Conservation (phyloP, 208 protist species). For the Angomonas deanei region DNA sequence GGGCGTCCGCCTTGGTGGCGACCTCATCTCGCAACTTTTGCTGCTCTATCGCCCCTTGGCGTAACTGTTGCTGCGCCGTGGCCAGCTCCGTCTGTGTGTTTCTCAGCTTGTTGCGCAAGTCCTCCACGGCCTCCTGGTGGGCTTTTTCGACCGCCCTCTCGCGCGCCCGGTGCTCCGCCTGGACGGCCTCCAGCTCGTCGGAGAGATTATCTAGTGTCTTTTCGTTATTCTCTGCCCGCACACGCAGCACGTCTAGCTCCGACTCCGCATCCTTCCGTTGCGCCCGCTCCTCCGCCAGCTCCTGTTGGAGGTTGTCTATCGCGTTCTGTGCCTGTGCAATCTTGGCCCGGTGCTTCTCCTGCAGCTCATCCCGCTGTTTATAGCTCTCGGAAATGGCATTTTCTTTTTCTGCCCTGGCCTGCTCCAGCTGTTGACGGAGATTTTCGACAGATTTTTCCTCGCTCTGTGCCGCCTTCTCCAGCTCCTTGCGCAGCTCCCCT, state of each 20-base stretch:
- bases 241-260: constrained; percentile 39
- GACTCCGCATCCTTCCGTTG: constrained; percentile 58
- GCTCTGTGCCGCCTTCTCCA: constrained; percentile 35
- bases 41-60: constrained; percentile 43
- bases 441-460: constrained; percentile 44
- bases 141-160: constrained; percentile 49
- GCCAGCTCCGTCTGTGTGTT: constrained; percentile 31
- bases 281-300: constrained; percentile 46
- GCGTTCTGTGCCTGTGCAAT: constrained; percentile 38
- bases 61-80: constrained; percentile 56
- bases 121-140: constrained; percentile 41
- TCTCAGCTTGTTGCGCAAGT: constrained; percentile 45
- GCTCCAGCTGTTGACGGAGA: constrained; percentile 52
- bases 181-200: constrained; percentile 42
- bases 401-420: constrained; percentile 56
- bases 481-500: constrained; percentile 28
- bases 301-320: constrained; percentile 33
- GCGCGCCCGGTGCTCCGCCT: constrained; percentile 42
- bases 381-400: constrained; percentile 26
- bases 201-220: constrained; percentile 29
- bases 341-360: constrained; percentile 51
- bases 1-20: constrained; percentile 22
- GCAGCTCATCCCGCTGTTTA: constrained; percentile 42
- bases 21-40: constrained; percentile 58
- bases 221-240: constrained; percentile 48